phyloP scores from a whole-genome alignment of 345 rosid genomes.

The Toxicodendron radicans region DNA sequence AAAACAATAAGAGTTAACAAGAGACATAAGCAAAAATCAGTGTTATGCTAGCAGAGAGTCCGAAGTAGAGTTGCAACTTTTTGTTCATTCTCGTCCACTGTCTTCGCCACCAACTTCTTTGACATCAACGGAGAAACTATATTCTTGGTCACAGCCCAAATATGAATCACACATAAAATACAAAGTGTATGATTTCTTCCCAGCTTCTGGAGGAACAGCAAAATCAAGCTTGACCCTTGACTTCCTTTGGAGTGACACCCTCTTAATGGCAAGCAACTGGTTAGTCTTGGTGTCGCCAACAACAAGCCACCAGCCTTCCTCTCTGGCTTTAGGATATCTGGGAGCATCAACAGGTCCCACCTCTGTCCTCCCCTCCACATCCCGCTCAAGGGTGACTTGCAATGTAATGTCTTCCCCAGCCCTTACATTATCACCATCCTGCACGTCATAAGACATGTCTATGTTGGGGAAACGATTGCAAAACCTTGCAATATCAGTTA shows the following conservation, averaged over 20 bases:
- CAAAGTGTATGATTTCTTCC: constrained; percentile 58
- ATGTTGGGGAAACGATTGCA: constrained; percentile 93
- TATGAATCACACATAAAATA: constrained; percentile 92
- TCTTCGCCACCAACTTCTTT: constrained; percentile 42
- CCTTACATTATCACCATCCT: constrained; percentile 50
- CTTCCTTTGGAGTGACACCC: too few relatives aligned
- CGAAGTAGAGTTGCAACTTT: not conserved
- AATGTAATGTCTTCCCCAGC: constrained; percentile 60
- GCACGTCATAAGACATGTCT: constrained; percentile 64
- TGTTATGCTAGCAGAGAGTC: too few relatives aligned
- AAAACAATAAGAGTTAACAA: not conserved
- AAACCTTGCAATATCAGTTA: constrained; percentile 78
- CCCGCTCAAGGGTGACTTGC: constrained; percentile 75
- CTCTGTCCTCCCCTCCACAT: constrained; percentile 80
- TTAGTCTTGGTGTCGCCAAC: constrained; percentile 80
- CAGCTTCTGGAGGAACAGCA: constrained; percentile 62
- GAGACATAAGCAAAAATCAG: not conserved
- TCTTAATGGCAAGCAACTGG: too few relatives aligned
- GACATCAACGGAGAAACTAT: constrained; percentile 56
- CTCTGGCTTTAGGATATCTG: constrained; percentile 76
- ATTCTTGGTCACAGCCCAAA: constrained; percentile 91
- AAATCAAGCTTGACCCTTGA: constrained; percentile 80
- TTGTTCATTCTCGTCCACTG: not conserved
- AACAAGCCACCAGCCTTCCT: constrained; percentile 99
- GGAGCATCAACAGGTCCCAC: constrained; percentile 74